A percentile compares a stretch with the other conserved stretches of the same genome.
Conservation (phyloP, 2,329 filamentous ascomycete species). For the Lachnellula arida region DNA sequence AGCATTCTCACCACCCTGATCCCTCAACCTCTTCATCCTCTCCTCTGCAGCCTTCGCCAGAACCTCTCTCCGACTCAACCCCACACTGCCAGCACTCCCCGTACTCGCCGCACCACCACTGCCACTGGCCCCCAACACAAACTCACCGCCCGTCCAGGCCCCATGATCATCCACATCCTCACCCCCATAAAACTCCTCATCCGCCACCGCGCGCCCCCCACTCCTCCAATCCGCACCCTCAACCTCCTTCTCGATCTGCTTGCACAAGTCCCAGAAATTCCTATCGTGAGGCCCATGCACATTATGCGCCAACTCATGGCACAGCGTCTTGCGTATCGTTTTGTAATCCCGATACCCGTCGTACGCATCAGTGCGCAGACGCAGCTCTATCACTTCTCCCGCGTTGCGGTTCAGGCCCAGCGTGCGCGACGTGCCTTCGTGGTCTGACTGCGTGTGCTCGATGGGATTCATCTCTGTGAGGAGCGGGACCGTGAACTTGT, state of each 20-base stretch:
- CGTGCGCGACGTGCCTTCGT: constrained; percentile 69
- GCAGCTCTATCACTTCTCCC: constrained; percentile 85
- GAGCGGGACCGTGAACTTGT: constrained; percentile 78
- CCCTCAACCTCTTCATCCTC: constrained; percentile 28
- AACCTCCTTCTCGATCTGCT: constrained; percentile 83
- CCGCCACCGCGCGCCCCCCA: constrained; percentile 59
- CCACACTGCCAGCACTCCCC: constrained; percentile 27
- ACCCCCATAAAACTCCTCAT: constrained; percentile 54
- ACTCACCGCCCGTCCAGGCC: constrained; percentile 75
- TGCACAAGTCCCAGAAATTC: constrained; percentile 85
- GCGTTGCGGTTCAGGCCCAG: constrained; percentile 82
- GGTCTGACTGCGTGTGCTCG: constrained; percentile 65
- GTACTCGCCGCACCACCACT: constrained; percentile 37
- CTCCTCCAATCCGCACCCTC: constrained; percentile 72
- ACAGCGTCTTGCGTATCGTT: constrained; percentile 85
- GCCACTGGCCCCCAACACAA: constrained; percentile 59
- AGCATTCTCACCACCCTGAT: constrained; percentile 13
- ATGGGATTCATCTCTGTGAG: constrained; percentile 95
- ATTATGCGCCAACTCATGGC: constrained; percentile 93
- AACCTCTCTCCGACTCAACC: constrained; percentile 67
- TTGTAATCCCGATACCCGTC: constrained; percentile 93
- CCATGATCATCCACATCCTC: constrained; percentile 61
- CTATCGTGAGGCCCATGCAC: constrained; percentile 79
- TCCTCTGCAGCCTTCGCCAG: constrained; percentile 72
- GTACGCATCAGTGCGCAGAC: constrained; percentile 87